phyloP scores from a whole-genome alignment of 257 asterid species.

The Solanum sejunctum region DNA sequence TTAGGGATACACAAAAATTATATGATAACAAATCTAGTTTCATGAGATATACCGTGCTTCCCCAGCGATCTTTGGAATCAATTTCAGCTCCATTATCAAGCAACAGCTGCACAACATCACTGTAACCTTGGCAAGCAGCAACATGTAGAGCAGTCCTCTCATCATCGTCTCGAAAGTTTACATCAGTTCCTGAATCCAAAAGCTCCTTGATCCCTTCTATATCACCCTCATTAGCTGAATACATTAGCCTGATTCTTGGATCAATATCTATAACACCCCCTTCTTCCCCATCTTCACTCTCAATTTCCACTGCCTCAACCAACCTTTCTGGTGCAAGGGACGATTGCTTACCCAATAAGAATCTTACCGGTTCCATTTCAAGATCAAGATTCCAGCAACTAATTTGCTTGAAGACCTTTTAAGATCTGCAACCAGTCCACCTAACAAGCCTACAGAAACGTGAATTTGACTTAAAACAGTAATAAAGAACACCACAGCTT shows the following conservation, averaged over 20 bases:
- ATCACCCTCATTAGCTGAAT: slow-evolving; percentile 74
- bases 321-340: slow-evolving; percentile 77
- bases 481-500: not conserved
- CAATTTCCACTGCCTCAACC: slow-evolving; percentile 24
- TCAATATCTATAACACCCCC: slow-evolving; percentile 41
- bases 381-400: not conserved
- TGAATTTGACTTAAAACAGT: not conserved
- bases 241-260: slow-evolving; percentile 79
- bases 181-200: slow-evolving; percentile 48
- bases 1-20: not conserved
- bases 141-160: slow-evolving; percentile 86
- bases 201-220: slow-evolving; percentile 78
- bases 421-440: not conserved
- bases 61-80: slow-evolving; percentile 82
- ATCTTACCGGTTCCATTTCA: slow-evolving; percentile 47
- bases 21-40: not conserved
- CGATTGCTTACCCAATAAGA: slow-evolving; percentile 70
- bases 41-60: slow-evolving; percentile 69
- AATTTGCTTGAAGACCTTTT: not conserved
- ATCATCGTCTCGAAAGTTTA: slow-evolving; percentile 79
- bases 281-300: slow-evolving; percentile 30
- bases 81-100: slow-evolving; percentile 48
- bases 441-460: not conserved
- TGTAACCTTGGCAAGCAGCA: slow-evolving; percentile 94
- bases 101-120: slow-evolving; percentile 52